Evolutionary conservation across 2,329 filamentous ascomycete genomes (phyloP).

Genomic region (Cercospora zeina): DNA sequence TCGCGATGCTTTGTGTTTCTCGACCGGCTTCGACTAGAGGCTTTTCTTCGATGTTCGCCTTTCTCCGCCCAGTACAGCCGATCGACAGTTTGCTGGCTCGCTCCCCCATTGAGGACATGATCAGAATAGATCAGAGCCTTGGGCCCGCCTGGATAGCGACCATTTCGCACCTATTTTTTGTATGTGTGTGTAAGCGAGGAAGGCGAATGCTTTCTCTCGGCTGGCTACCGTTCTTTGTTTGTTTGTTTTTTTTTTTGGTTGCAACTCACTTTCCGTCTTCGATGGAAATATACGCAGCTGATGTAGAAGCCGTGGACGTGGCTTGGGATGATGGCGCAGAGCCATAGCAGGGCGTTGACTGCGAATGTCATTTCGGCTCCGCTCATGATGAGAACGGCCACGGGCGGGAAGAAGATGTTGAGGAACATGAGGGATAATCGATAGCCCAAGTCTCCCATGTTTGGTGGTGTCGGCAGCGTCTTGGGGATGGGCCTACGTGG

Average conservation of each 20-base stretch:
- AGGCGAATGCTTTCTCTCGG: no score
- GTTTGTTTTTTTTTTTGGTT: no score
- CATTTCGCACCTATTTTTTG: slow-evolving; percentile 41
- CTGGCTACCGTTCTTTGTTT: no score
- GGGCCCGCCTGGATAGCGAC: slow-evolving; percentile 42
- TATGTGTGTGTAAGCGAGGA: slow-evolving; percentile 15
- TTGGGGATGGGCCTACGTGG: neutral
- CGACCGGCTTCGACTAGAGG: neutral
- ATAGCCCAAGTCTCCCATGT: slow-evolving; percentile 30
- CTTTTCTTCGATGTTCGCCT: slow-evolving; percentile 12
- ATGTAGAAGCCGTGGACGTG: slow-evolving; percentile 49
- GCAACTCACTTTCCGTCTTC: slow-evolving; percentile 38
- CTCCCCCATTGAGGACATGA: slow-evolving; percentile 44
- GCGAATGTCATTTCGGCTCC: slow-evolving; percentile 42
- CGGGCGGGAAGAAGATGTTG: slow-evolving; percentile 47
- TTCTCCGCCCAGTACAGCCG: slow-evolving; percentile 36
- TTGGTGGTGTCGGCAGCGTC: neutral
- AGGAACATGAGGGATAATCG: slow-evolving; percentile 41
- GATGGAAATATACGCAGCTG: slow-evolving; percentile 44
- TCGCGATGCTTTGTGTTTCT: neutral
- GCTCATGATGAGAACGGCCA: slow-evolving; percentile 43
- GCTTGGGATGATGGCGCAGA: slow-evolving; percentile 45
- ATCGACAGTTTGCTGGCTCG: slow-evolving; percentile 38
- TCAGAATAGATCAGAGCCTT: slow-evolving; percentile 42
- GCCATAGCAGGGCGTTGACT: slow-evolving; percentile 45